Base-by-base conservation (phyloP, 2,329 filamentous ascomycete genomes). In the Phaeoacremonium minimum region DNA sequence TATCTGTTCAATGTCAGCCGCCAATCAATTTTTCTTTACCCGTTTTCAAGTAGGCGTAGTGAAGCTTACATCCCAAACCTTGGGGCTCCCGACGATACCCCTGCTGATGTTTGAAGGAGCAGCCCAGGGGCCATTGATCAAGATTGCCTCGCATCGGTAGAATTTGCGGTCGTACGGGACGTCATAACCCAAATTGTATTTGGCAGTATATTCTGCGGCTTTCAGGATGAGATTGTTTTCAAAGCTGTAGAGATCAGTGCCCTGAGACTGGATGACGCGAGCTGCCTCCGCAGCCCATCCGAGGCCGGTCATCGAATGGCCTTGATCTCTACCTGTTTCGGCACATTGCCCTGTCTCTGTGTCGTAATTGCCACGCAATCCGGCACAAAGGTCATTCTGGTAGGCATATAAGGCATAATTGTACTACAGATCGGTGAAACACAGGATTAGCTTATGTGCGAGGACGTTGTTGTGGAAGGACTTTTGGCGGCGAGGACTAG, bases 321-420 rank as follows among this genome's bases (percentile, higher is more conserved):
- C 43, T 28, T 65, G 62, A 35, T 66, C 64, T 5, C 63, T 52
- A 1, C 62, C 61, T 0, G 60, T 46, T 40, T 67, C 63, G 1
- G 49, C 46, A 8, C 40, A 40, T 31, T 67, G 61, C 3, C 63
- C 63, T 1, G 61, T 64, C 15, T 38, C 33, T 1, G 43, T 33
- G 15, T 58, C 41, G 32, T 52, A 56, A 28, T 50, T 60, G 1
- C 50, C 54, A 12, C 49, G 46, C 1, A 59, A 35, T 2, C 62
- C 57, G 7, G 56, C 60, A 32, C 61, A 67, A 4, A 47, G 55
- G 33, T 63, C 58, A 14, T 62, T 60, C 11, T 53, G 45, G 32
- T 51, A 60, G 5, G 52, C 48, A 11, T 61, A 50, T 2, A 67
- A 32, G 6, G 62, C 64, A 39, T 64, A 66, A 38, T 66, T 66